Evolutionary conservation across 2,329 filamentous ascomycete species (phyloP), one percentile per base, ranked within the genome.

Genomic region (Ascosphaera acerosa): DNA sequence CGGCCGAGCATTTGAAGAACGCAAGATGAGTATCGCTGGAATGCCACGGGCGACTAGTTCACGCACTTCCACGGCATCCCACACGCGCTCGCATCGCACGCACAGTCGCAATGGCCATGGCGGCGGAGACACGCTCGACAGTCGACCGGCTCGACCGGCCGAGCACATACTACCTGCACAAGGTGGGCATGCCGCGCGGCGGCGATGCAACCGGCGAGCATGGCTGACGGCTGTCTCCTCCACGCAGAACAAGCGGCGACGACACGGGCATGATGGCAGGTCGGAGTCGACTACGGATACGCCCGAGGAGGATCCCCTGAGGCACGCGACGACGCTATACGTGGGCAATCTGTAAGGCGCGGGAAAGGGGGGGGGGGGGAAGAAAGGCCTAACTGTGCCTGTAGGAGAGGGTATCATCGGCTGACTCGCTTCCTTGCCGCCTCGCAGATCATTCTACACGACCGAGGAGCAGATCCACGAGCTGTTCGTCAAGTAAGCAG

Each of bases 381-480:
- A n/a, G n/a, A n/a, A n/a, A n/a, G n/a, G n/a, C n/a, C n/a, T n/a
- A n/a, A n/a, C n/a, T n/a, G n/a, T n/a, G n/a, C n/a, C n/a, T n/a
- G n/a, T n/a, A n/a, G n/a, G n/a, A n/a, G n/a, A n/a, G n/a, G n/a
- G n/a, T n/a, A n/a, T n/a, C n/a, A n/a, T n/a, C n/a, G n/a, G n/a
- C n/a, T n/a, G n/a, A n/a, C n/a, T n/a, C n/a, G n/a, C n/a, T n/a
- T n/a, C n/a, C n/a, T n/a, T n/a, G n/a, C 22, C 10, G 15, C 18
- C 22, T 19, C 15, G 26, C 41, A 81, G 76, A 33, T 90, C 82
- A 25, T 92, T 92, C 58, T 92, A 91, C 62, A 97, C 87, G 15
- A 97, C 87, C 34, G 87, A 97, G 52, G 87, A 97, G 57, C 87
- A 97, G 51, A 91, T 97, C 36, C 84, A 94, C 53, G 84, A 94